Conservation (phyloP, 2,329 filamentous ascomycete genomes). For the Diplodia mutila region DNA sequence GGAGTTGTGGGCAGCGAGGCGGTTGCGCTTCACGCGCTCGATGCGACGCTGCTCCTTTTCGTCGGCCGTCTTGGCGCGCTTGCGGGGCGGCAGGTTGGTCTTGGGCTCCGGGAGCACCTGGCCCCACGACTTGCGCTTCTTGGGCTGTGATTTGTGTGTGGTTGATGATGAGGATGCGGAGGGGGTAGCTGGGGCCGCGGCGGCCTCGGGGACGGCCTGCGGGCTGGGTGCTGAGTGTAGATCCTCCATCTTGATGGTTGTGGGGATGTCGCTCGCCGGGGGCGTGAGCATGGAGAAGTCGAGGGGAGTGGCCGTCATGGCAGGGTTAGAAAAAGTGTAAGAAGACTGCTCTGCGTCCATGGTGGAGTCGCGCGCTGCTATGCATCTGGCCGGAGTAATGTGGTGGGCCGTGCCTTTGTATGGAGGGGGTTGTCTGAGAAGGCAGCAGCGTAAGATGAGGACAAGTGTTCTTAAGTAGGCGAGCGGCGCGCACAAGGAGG, state of each 20-base stretch:
- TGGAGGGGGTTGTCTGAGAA: slow-evolving; percentile 20
- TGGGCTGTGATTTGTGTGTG: slow-evolving; percentile 62
- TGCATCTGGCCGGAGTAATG: slow-evolving; percentile 10
- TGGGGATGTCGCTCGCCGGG: slow-evolving; percentile 12
- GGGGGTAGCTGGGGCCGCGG: slow-evolving; percentile 22
- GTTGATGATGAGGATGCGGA: slow-evolving; percentile 5
- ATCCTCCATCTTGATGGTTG: slow-evolving; percentile 49
- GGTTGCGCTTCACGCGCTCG: slow-evolving; percentile 94
- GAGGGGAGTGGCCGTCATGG: slow-evolving; percentile 17
- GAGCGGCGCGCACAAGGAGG: slow-evolving; percentile 12
- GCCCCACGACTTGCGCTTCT: slow-evolving; percentile 99
- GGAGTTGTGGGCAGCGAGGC: slow-evolving; percentile 93
- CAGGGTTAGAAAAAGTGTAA: slow-evolving; percentile 9
- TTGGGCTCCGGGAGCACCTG: slow-evolving; percentile 96
- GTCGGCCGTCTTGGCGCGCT: slow-evolving; percentile 97
- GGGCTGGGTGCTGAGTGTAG: slow-evolving; percentile 35
- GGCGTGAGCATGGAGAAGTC: slow-evolving; percentile 21
- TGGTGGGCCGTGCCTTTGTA: slow-evolving; percentile 26
- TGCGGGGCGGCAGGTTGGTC: slow-evolving; percentile 91
- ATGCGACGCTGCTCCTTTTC: slow-evolving; percentile 98
- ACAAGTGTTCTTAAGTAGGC: slow-evolving; percentile 26
- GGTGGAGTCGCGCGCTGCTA: slow-evolving; percentile 2
- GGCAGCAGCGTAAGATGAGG: slow-evolving; percentile 18
- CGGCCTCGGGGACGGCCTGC: slow-evolving; percentile 30
- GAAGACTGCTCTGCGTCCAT: slow-evolving; percentile 18